These are phyloP conservation scores for Plasmodium yoelii DNA, from an alignment of 169 alveolate species.

Conservation along the genomic window DNA sequence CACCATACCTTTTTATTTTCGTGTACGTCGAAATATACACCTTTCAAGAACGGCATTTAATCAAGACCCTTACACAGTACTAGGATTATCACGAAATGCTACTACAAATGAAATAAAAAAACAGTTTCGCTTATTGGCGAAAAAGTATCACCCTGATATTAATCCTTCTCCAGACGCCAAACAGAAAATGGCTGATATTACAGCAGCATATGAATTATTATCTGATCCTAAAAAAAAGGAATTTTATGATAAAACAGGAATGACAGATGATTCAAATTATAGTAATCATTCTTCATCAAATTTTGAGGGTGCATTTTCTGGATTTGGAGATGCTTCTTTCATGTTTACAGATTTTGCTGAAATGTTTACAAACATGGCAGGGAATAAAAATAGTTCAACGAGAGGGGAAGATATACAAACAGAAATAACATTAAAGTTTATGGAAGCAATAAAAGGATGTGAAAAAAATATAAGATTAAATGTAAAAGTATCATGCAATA, in stretches of 20 bases:
- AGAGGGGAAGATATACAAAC: constrained; percentile 89
- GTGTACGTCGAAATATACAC: constrained; percentile 35
- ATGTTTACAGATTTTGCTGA: constrained; percentile 91
- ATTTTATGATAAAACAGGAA: constrained; percentile 92
- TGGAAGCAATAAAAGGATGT: constrained; percentile 92
- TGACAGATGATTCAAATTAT: constrained; percentile 87
- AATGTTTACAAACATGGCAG: constrained; percentile 88
- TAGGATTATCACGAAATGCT: constrained; percentile 93
- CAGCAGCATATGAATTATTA: constrained; percentile 95
- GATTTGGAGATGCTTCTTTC: constrained; percentile 88
- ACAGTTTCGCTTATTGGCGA: constrained; percentile 93
- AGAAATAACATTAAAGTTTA: constrained; percentile 85
- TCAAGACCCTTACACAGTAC: constrained; percentile 88
- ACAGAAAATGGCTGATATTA: constrained; percentile 94
- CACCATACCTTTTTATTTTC: not conserved
- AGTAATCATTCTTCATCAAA: constrained; percentile 76
- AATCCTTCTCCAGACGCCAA: constrained; percentile 95
- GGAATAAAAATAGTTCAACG: constrained; percentile 79
- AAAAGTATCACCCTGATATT: constrained; percentile 95
- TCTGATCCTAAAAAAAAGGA: constrained; percentile 92
- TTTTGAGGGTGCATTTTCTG: constrained; percentile 80
- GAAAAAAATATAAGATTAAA: constrained; percentile 83
- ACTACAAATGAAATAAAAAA: constrained; percentile 91
- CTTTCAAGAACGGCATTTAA: constrained; percentile 42
- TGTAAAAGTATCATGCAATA: constrained; percentile 86